phyloP scores from a whole-genome alignment of 495 filamentous ascomycete species.

The Haplographium delicatum region DNA sequence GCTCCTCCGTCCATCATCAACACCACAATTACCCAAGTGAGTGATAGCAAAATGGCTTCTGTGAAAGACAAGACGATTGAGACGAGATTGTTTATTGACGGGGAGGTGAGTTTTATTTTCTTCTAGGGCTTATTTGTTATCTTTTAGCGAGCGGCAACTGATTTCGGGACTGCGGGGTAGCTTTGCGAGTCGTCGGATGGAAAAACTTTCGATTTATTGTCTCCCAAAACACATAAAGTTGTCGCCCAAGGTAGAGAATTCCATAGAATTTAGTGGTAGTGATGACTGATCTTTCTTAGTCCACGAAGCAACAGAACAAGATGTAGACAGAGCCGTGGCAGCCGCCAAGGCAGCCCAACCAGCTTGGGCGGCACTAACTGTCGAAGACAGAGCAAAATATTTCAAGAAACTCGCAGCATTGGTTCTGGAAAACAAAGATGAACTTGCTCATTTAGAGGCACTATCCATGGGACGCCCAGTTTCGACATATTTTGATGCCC shows the following conservation, averaged over 20 bases:
- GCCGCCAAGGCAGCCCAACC: slow-evolving; percentile 85
- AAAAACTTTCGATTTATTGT: slow-evolving; percentile 31
- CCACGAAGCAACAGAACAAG: slow-evolving; percentile 82
- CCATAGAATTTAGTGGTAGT: too few relatives aligned
- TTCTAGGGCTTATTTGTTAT: too few relatives aligned
- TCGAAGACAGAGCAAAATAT: slow-evolving; percentile 64
- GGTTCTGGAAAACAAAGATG: slow-evolving; percentile 68
- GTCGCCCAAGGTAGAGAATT: slow-evolving; percentile 23
- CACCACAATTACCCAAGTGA: too few relatives aligned
- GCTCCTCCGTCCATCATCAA: neutral
- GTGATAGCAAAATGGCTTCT: too few relatives aligned
- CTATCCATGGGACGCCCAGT: slow-evolving; percentile 46
- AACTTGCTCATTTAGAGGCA: slow-evolving; percentile 51
- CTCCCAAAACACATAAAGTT: slow-evolving; percentile 28
- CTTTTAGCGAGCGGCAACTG: neutral
- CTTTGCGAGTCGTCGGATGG: slow-evolving; percentile 33
- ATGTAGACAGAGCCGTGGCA: slow-evolving; percentile 55
- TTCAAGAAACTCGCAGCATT: slow-evolving; percentile 80
- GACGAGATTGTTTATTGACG: slow-evolving; percentile 34
- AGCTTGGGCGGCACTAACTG: slow-evolving; percentile 64
- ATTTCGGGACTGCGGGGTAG: slow-evolving; percentile 10
- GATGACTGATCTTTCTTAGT: slow-evolving; percentile 49
- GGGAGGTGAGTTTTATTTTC: slow-evolving; percentile 25
- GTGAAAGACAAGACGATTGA: slow-evolving; percentile 19
- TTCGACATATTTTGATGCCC: slow-evolving; percentile 32